Evolutionary conservation across 176 grass and related monocot genomes (phyloP), one percentile per base, ranked within the genome.

Genomic region (Dactylis glomerata): DNA sequence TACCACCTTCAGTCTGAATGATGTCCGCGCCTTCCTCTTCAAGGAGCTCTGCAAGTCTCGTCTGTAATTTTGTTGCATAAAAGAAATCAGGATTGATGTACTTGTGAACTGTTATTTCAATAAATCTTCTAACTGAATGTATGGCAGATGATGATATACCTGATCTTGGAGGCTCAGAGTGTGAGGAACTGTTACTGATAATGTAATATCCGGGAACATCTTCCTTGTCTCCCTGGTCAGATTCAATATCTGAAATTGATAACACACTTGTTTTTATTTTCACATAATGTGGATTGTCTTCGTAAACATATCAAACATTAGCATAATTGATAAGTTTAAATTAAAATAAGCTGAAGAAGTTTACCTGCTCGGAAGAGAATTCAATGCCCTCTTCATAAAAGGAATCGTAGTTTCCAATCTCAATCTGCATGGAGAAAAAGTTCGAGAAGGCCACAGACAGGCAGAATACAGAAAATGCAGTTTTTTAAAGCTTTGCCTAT

Each of bases 341-440:
- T 55, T 56, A 16, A 41, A 10, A 73, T 42, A 22, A 54, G 41
- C 66, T 49, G 22, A 38, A 17, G 19, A 4, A 4, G 0, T 0
- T 62, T 31, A 96, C 93, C 88, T 94, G 91, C 38, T 96, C 91
- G 3, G 91, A 89, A 10, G 96, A 91, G 76, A 98, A 98, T 40
- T 92, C 71, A 5, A 95, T 83, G 31, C 89, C 93, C 55, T 68
- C 84, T 16, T 91, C 96, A 22, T 96, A 98, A 76, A 98, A 98
- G 20, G 93, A 94, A 83, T 98, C 96, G 13, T 96, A 98, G 70
- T 98, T 96, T 84, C 96, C 93, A 44, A 98, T 94, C 82, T 98
- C 96, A 84, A 98, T 79, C 96, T 98, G 87, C 36, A 82, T 56
- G 16, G n/a, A 77, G 15, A 31, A 75, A 75, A 66, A 76, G 20